Conservation (phyloP, 805 yeast species). For the Candida corydali region DNA sequence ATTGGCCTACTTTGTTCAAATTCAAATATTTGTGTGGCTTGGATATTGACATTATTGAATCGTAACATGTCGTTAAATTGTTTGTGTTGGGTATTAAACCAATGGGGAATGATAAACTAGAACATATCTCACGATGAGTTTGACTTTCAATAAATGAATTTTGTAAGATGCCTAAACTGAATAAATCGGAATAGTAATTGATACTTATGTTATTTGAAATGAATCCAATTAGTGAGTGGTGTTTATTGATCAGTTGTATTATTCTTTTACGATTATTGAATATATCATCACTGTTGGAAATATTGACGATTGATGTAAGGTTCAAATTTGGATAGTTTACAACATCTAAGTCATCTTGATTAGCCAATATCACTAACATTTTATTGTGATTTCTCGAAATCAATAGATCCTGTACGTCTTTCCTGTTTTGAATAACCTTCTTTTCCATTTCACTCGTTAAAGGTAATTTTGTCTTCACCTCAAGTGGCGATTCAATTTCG, state of each 20-base stretch:
- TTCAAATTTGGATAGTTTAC: background rate
- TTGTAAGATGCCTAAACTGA: slow-evolving; percentile 41
- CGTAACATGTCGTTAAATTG: slow-evolving; percentile 32
- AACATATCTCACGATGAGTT: slow-evolving; percentile 47
- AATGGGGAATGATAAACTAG: slow-evolving; percentile 48
- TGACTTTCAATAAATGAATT: slow-evolving; percentile 45
- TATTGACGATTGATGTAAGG: background rate
- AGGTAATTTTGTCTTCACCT: background rate
- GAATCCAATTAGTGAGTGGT: slow-evolving; percentile 42
- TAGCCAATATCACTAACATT: background rate
- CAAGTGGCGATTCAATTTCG: slow-evolving; percentile 3
- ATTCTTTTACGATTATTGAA: background rate
- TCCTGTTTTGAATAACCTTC: background rate
- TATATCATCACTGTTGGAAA: background rate
- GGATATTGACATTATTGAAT: slow-evolving; percentile 42
- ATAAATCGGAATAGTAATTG: slow-evolving; percentile 46
- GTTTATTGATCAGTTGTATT: slow-evolving; percentile 34
- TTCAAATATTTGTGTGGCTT: slow-evolving; percentile 46
- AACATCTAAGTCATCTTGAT: background rate
- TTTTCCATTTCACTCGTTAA: background rate
- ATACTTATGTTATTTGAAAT: slow-evolving; percentile 48
- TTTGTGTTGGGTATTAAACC: slow-evolving; percentile 35
- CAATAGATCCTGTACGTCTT: background rate
- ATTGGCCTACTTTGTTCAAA: slow-evolving; percentile 45
- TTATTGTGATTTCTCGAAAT: background rate